Evolutionary conservation across 1,284 basidiomycete genomes (phyloP).

Genomic region (Ganoderma resinaceum): DNA sequence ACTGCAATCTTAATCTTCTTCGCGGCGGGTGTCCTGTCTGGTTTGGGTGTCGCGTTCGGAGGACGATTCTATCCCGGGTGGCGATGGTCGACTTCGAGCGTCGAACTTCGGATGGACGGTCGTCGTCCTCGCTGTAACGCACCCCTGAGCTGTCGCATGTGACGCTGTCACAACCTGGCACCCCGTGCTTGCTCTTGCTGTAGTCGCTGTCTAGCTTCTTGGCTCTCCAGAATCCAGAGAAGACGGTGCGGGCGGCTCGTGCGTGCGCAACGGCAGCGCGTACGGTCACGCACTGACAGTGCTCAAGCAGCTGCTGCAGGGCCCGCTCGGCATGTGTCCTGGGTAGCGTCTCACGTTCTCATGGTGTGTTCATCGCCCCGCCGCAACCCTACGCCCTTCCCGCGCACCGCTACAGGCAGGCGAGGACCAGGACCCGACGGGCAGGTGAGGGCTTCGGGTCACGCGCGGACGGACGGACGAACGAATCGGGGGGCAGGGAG

Average conservation of each 20-base stretch:
- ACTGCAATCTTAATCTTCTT: no score
- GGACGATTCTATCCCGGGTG: neutral
- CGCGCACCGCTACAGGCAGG: neutral
- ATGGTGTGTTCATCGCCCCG: conserved; percentile 8
- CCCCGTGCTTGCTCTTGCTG: no score
- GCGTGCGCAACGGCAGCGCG: neutral
- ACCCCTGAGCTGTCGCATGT: no score
- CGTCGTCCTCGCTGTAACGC: no score
- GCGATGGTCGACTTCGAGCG: no score
- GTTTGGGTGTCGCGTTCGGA: neutral
- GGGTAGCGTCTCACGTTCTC: neutral
- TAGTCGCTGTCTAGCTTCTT: no score
- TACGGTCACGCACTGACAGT: neutral
- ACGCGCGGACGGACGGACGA: neutral
- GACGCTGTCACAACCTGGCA: no score
- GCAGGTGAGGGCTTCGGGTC: neutral
- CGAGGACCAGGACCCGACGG: neutral
- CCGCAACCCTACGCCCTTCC: neutral
- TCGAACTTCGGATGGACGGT: neutral
- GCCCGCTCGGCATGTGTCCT: conserved; percentile 1
- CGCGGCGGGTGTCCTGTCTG: neutral
- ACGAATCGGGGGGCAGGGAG: no score
- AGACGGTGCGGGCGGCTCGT: no score
- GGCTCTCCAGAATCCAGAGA: no score
- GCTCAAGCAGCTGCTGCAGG: conserved; percentile 3